phyloP scores from a whole-genome alignment of 2,329 filamentous ascomycete genomes.

The Colletotrichum sp. region DNA sequence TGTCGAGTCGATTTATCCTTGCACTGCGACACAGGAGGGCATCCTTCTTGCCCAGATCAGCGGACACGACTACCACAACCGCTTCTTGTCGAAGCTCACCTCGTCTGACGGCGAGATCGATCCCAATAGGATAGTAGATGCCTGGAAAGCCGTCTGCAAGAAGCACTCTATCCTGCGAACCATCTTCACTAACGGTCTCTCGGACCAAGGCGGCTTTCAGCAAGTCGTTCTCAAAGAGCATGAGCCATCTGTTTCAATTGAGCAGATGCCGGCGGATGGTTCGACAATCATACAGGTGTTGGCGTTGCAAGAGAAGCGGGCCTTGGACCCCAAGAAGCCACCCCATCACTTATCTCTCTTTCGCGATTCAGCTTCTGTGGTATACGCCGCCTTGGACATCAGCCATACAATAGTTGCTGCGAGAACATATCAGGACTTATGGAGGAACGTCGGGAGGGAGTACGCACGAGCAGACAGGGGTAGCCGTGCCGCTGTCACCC shows the following conservation, averaged over 20 bases:
- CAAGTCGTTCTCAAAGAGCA: neutral
- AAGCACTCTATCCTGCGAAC: neutral
- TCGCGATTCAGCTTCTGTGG: neutral
- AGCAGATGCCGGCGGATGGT: neutral
- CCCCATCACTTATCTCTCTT: neutral
- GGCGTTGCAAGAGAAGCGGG: accelerated
- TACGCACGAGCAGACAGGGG: neutral
- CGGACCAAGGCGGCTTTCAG: neutral
- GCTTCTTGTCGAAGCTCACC: neutral
- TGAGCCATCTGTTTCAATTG: neutral
- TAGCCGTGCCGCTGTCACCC: neutral
- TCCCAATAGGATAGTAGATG: neutral
- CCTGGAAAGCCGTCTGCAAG: neutral
- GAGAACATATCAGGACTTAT: neutral
- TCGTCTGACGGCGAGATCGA: neutral
- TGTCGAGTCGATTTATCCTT: neutral
- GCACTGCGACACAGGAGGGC: neutral
- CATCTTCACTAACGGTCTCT: neutral
- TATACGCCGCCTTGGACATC: accelerated
- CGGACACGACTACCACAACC: neutral
- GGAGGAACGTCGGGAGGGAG: neutral
- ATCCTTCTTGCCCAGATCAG: neutral
- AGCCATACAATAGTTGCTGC: neutral
- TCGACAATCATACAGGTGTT: neutral
- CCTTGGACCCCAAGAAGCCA: neutral